Evolutionary conservation across 2,329 filamentous ascomycete species (phyloP), one percentile per base, ranked within the genome.

Genomic region (Diaporthe humulicola): DNA sequence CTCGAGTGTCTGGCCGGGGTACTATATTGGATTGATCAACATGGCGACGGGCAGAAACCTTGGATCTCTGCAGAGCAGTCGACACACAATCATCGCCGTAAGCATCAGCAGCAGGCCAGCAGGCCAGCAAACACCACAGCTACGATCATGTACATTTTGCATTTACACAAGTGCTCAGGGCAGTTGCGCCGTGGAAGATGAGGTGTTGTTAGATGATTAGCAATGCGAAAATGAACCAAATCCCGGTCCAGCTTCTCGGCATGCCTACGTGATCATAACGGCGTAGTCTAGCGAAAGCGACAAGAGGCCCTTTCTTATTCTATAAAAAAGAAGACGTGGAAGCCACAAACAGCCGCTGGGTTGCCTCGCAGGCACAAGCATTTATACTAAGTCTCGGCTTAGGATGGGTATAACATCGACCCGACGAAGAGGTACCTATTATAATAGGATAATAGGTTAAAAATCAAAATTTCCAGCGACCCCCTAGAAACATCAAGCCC

Each of bases 251-350:
- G 22, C 64, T 15, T 15, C 45, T 52, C 15, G 9, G 45, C 22
- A 25, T 54, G 14, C 64, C 64, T 69, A 69, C 64, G 45, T 69
- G 45, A 69, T 69, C 64, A 45, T 69, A 54, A 69, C 64, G 48
- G 64, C 64, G 22, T 54, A 50, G 48, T 54, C 64, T 69, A 54
- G 61, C 42, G 61, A 33, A 38, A 28, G 48, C 2, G 15, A 33
- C 42, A 38, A 28, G 33, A 50, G 15, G 42, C 33, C 45, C 30
- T 54, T 69, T 38, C 64, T 69, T 14, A 40, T 17, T 69, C 64
- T 69, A 69, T 5, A 7, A 22, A 40, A n/a, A 2, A 40, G 45
- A 2, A 40, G 45, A 54, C 30, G 45, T 54, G 64, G 14, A 19
- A 69, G 19, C 48, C n/a, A 36, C 25, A 12, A 12, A 69, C 33